Conservation (phyloP, 768 basidiomycete genomes). For the Hygrocybe coccinea region DNA sequence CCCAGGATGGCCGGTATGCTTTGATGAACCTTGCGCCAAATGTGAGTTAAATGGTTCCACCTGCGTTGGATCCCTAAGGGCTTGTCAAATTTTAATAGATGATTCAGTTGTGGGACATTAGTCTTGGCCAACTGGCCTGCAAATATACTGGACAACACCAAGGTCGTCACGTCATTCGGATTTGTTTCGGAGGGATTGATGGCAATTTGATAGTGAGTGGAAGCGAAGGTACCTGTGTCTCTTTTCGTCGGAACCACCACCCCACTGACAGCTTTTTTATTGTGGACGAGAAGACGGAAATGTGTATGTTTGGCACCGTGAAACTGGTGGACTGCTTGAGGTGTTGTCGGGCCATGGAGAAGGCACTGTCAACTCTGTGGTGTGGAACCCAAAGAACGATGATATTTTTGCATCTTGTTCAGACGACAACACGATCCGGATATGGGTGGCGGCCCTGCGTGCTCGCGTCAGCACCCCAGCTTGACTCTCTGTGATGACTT, state of each 20-base stretch:
- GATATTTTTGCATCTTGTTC: slow-evolving; percentile 96
- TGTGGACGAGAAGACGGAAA: slow-evolving; percentile 61
- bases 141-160: slow-evolving; percentile 86
- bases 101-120: slow-evolving; percentile 82
- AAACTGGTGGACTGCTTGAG: slow-evolving; percentile 78
- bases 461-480: too few relatives aligned
- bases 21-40: slow-evolving; percentile 84
- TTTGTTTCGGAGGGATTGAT: slow-evolving; percentile 88
- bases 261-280: background rate
- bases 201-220: slow-evolving; percentile 89
- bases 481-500: too few relatives aligned
- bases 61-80: background rate
- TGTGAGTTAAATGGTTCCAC: slow-evolving; percentile 43
- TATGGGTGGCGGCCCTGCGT: slow-evolving; percentile 94
- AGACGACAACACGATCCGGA: slow-evolving; percentile 87
- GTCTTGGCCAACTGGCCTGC: slow-evolving; percentile 60
- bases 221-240: slow-evolving; percentile 77
- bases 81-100: slow-evolving; percentile 49
- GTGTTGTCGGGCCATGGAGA: slow-evolving; percentile 78
- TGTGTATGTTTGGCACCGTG: slow-evolving; percentile 94
- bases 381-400: slow-evolving; percentile 88
- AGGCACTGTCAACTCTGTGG: slow-evolving; percentile 91
- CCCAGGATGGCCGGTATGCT: slow-evolving; percentile 79
- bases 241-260: too few relatives aligned
- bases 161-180: slow-evolving; percentile 78